phyloP scores from a whole-genome alignment of 306 rosid species.

The Cicer bijugum region DNA sequence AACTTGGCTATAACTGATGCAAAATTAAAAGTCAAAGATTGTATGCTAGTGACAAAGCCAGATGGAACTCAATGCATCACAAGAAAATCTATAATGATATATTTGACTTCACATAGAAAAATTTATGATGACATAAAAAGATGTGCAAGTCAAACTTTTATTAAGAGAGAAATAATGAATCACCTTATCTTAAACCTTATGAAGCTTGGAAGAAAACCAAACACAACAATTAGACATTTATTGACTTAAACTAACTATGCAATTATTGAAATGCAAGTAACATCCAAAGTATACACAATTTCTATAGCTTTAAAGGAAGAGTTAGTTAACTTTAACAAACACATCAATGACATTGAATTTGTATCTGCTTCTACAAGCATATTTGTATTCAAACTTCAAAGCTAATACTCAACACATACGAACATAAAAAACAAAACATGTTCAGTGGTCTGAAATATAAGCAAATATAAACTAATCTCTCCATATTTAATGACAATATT shows the following conservation, averaged over 20 bases:
- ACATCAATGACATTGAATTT: neutral
- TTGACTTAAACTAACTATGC: conserved; percentile 11
- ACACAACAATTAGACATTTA: conserved; percentile 19
- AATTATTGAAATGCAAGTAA: conserved; percentile 23
- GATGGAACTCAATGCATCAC: conserved; percentile 9
- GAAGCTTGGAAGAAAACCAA: conserved; percentile 12
- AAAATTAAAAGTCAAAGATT: neutral
- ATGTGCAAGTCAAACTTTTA: neutral
- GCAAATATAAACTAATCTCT: neutral
- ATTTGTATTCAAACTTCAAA: conserved; percentile 1
- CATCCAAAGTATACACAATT: neutral
- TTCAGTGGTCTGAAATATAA: neutral
- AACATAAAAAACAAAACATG: neutral
- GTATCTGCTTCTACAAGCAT: conserved; percentile 18
- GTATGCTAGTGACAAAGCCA: conserved; percentile 16
- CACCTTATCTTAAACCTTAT: neutral
- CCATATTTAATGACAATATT: neutral
- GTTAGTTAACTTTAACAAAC: neutral
- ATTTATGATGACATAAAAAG: neutral
- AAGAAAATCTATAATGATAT: neutral
- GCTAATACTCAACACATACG: neutral
- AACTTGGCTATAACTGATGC: too few species aligned
- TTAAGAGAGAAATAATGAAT: neutral
- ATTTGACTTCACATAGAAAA: conserved; percentile 5
- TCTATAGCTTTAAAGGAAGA: neutral